These are phyloP conservation scores for Ophiocordyceps australis DNA, from an alignment of 2,329 filamentous ascomycete species.

Conservation along the genomic window DNA sequence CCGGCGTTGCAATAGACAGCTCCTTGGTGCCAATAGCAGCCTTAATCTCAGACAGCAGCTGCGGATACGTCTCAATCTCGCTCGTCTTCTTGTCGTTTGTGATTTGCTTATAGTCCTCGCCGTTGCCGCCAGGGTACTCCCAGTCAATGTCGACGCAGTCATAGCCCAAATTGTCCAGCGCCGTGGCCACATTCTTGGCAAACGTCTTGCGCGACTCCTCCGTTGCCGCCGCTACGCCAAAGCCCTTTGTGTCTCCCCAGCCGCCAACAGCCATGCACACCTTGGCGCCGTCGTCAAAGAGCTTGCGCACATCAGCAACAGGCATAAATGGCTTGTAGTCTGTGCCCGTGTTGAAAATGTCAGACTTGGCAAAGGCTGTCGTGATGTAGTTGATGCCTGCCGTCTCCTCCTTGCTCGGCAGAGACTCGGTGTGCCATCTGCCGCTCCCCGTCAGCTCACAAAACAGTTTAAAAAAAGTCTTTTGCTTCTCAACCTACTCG, in stretches of 20 bases:
- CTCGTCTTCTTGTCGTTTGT: conserved; percentile 38
- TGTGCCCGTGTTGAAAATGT: conserved; percentile 24
- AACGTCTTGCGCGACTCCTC: conserved; percentile 28
- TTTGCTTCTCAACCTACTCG: conserved; percentile 17
- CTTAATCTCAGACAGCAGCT: conserved; percentile 40
- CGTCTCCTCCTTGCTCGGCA: conserved; percentile 18
- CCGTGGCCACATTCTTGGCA: conserved; percentile 36
- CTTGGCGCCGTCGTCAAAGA: conserved; percentile 34
- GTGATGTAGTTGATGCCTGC: conserved; percentile 33
- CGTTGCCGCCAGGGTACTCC: conserved; percentile 46
- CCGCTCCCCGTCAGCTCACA: too few relatives aligned
- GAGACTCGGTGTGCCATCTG: conserved; percentile 20
- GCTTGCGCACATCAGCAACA: conserved; percentile 27
- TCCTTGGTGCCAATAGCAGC: conserved; percentile 38
- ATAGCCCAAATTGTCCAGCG: conserved; percentile 33
- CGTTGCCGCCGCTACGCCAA: conserved; percentile 27
- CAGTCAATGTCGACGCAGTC: conserved; percentile 53
- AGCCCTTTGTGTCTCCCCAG: conserved; percentile 43
- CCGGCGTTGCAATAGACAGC: conserved; percentile 51
- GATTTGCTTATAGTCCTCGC: conserved; percentile 45
- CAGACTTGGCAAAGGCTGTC: conserved; percentile 32
- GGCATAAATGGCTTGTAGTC: conserved; percentile 34
- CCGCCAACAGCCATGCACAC: conserved; percentile 47
- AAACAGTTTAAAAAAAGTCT: too few relatives aligned
- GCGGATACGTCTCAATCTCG: conserved; percentile 44